Base-by-base conservation (phyloP, 1,284 basidiomycete genomes). In the Mycosarcoma mackinlayi region DNA sequence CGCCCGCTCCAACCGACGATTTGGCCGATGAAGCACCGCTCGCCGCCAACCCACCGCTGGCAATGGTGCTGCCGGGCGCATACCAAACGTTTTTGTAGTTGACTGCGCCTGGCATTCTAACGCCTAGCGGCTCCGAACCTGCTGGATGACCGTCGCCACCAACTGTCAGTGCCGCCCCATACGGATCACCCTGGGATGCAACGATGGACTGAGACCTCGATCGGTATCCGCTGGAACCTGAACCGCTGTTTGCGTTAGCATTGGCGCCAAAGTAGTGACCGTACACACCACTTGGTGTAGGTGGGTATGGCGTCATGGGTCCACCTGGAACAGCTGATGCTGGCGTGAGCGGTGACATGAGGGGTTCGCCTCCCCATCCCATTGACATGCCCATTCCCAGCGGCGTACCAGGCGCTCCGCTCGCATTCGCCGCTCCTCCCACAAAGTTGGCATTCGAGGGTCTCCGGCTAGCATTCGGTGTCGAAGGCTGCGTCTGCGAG, bases 41-140 rank as follows among this genome's bases (percentile, higher is more conserved):
- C 16, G 39, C 49, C 24, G 55, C 50, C 19, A 64, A 44, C 0
- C 70, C 59, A 16, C 67, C 68, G 37, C 72, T 70, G 28, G 53
- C 65, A 6, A 59, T 64, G 14, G 65, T 63, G 18, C 68, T 61
- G 19, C 62, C 55, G 1, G 75, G 63, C 13, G 75, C 56, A 30
- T 76, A 76, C 75, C 75, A 76, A 1, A 67, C 61, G 18, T 68
- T 61, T 39, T 76, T 76, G 60, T 76, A 76, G 38, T 76, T 74
- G 18, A 76, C 68, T 9, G 68, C 51, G 4, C 65, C 65, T 3
- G 72, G 75, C 33, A 72, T 41, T 18, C 68, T 38, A n/a, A 61
- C 42, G 3, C 53, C 62, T 9, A 65, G 54, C 48, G 52, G 47
- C 14, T 64, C 67, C 10, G 27, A n/a, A n/a, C n/a, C 6, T 9